A percentile compares a stretch with the other conserved stretches of the same genome.
Evolutionary conservation across 169 alveolate species (phyloP).

Genomic region (Sarcocystis neurona): DNA sequence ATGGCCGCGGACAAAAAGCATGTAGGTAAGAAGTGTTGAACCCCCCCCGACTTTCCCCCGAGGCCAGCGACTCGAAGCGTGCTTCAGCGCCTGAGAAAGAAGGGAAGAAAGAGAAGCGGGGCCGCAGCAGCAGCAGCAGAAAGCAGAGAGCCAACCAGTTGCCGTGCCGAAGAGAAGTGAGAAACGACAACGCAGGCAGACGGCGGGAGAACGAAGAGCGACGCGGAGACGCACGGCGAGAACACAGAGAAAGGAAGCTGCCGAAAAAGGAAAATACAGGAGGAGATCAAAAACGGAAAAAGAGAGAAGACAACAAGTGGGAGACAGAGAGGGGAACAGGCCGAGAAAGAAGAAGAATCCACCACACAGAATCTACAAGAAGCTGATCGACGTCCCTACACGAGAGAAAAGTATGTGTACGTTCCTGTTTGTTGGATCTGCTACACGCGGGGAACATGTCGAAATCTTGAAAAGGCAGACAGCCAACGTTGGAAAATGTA

Average conservation of each 20-base stretch:
- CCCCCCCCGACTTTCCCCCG: slow-evolving; percentile 61
- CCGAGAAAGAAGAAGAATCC: too few relatives aligned
- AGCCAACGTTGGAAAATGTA: too few relatives aligned
- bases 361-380: too few relatives aligned
- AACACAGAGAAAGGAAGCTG: background rate
- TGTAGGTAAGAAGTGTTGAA: slow-evolving; percentile 47
- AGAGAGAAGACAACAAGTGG: background rate
- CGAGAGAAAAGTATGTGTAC: too few relatives aligned
- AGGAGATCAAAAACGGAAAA: background rate
- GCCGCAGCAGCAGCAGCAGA: too few relatives aligned
- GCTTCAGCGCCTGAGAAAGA: slow-evolving; percentile 41
- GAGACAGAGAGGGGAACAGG: too few relatives aligned
- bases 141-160: too few relatives aligned
- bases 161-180: background rate
- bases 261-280: background rate
- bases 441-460: too few relatives aligned
- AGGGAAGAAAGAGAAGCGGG: too few relatives aligned
- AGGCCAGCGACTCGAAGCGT: slow-evolving; percentile 41
- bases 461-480: too few relatives aligned
- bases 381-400: too few relatives aligned
- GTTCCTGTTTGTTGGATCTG: too few relatives aligned
- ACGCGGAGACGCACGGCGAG: background rate
- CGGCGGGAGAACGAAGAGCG: background rate
- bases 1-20: slow-evolving; percentile 62
- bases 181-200: background rate